Evolutionary conservation across 345 rosid genomes (phyloP).

Genomic region (Eucalyptus marginata): DNA sequence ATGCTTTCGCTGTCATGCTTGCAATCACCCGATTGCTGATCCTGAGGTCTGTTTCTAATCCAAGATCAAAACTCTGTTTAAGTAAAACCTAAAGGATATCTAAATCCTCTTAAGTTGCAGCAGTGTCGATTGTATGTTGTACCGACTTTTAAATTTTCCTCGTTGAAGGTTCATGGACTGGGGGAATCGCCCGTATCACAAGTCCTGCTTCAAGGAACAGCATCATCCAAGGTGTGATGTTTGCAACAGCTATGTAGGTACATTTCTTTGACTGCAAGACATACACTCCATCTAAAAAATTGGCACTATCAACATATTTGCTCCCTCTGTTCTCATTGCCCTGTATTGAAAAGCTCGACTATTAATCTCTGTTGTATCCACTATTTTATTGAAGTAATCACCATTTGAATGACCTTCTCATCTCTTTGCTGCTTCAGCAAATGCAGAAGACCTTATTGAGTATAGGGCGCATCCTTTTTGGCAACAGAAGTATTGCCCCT

Average conservation of each 20-base stretch:
- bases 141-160: neutral
- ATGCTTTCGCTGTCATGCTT: conserved; percentile 29
- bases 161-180: neutral
- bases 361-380: neutral
- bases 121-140: neutral
- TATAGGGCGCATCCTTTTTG: conserved; percentile 94
- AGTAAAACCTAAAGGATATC: neutral
- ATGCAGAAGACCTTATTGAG: conserved; percentile 70
- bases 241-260: conserved; percentile 70
- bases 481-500: conserved; percentile 92
- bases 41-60: conserved; percentile 41
- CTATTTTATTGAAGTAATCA: neutral
- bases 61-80: neutral
- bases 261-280: neutral
- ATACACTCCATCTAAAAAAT: neutral
- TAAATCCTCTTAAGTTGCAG: neutral
- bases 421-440: conserved; percentile 50
- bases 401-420: neutral
- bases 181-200: conserved; percentile 58
- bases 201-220: conserved; percentile 69
- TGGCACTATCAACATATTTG: neutral
- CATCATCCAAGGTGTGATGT: conserved; percentile 92
- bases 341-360: neutral
- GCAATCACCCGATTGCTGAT: conserved; percentile 36
- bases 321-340: neutral